Conservation (phyloP, 1,139 yeast species). For the Lizanozyma gosingica region DNA sequence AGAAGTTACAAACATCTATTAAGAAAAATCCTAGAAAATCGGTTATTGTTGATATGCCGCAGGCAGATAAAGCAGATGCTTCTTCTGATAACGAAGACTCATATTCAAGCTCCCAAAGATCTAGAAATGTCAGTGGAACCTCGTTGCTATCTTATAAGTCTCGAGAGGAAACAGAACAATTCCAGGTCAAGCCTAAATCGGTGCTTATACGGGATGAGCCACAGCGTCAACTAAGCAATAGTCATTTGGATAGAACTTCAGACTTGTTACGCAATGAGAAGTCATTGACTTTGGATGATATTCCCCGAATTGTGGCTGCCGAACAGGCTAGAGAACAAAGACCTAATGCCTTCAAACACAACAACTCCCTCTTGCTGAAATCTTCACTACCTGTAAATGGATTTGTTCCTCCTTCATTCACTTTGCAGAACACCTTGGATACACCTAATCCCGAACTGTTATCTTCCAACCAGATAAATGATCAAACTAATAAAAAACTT, state of each 20-base stretch:
- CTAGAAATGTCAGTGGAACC: constrained; percentile 12
- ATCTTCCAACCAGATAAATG: background rate
- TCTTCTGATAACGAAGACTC: background rate
- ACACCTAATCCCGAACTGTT: background rate
- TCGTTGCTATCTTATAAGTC: constrained; percentile 12
- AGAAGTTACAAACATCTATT: constrained; percentile 47
- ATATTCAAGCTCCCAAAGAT: background rate
- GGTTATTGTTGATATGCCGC: constrained; percentile 44
- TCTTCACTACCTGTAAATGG: background rate
- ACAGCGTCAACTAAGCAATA: constrained; percentile 20
- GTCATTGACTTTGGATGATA: constrained; percentile 87
- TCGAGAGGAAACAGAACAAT: constrained; percentile 23
- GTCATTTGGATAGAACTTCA: constrained; percentile 45
- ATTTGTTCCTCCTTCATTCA: background rate
- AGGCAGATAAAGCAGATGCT: constrained; percentile 34
- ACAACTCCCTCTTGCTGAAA: constrained; percentile 18
- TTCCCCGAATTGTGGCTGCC: constrained; percentile 93
- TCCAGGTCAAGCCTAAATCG: constrained; percentile 22
- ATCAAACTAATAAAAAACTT: background rate
- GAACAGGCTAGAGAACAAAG: constrained; percentile 93
- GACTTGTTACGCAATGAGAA: constrained; percentile 72
- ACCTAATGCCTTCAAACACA: constrained; percentile 77
- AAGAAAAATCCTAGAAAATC: constrained; percentile 41
- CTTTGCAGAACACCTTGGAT: background rate
- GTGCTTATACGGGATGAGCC: constrained; percentile 41